These are phyloP conservation scores for Penicillium corylophilum DNA, from an alignment of 2,329 filamentous ascomycete species.

Conservation along the genomic window DNA sequence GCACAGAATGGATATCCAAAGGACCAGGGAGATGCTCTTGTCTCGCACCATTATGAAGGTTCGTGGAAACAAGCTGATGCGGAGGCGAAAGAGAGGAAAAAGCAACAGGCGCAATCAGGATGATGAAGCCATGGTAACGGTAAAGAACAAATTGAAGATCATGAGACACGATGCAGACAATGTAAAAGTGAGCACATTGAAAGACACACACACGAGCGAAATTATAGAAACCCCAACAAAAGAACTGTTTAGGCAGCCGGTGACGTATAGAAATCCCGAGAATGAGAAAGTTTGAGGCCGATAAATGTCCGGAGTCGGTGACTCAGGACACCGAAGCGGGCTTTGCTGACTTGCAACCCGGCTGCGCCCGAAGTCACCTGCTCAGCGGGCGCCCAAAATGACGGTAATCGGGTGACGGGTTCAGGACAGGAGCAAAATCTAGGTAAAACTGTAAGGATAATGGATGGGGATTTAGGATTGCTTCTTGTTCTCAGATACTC, in stretches of 20 bases:
- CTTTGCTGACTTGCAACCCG: conserved; percentile 11
- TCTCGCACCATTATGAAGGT: conserved; percentile 20
- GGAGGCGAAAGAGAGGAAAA: conserved; percentile 18
- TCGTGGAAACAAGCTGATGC: conserved; percentile 19
- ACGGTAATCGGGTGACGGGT: conserved; percentile 15
- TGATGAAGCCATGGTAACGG: too few species aligned
- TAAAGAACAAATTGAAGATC: neutral
- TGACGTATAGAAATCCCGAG: neutral
- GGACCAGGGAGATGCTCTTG: conserved; percentile 16
- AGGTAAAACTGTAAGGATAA: conserved; percentile 21
- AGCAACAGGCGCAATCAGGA: conserved; percentile 2
- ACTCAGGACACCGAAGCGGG: conserved; percentile 4
- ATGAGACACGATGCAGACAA: neutral
- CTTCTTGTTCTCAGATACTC: conserved; percentile 25
- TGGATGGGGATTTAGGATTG: conserved; percentile 26
- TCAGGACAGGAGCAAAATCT: neutral
- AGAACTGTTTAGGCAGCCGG: neutral
- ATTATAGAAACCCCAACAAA: too few species aligned
- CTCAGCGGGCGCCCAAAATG: neutral
- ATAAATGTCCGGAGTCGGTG: conserved; percentile 18
- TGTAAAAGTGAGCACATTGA: too few species aligned
- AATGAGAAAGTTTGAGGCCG: conserved; percentile 3
- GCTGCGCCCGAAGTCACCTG: conserved; percentile 30
- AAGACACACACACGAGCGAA: too few species aligned
- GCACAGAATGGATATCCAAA: conserved; percentile 21